A percentile compares a stretch with the other conserved stretches of the same genome.
phyloP scores from a whole-genome alignment of 2,329 filamentous ascomycete genomes.

The Neonectria magnoliae region DNA sequence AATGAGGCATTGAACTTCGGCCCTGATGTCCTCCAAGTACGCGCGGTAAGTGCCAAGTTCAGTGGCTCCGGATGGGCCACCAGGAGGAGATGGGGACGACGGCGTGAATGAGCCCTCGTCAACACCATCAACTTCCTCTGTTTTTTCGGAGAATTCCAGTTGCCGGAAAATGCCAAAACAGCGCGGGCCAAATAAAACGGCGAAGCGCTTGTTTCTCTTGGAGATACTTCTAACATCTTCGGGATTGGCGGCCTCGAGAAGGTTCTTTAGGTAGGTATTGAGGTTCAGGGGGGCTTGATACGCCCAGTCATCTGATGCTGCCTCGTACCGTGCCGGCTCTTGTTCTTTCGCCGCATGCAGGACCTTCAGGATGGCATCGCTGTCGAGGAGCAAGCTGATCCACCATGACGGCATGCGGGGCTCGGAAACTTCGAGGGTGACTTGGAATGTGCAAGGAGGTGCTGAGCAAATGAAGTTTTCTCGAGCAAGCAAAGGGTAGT shows the following conservation, averaged over 20 bases:
- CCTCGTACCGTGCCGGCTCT: conserved; percentile 60
- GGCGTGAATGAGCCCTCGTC: conserved; percentile 52
- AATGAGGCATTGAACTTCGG: conserved; percentile 58
- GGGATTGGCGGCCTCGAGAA: conserved; percentile 51
- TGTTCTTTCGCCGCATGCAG: conserved; percentile 52
- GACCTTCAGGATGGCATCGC: conserved; percentile 54
- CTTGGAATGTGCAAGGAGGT: conserved; percentile 51
- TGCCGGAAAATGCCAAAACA: conserved; percentile 60
- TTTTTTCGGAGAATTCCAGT: conserved; percentile 59
- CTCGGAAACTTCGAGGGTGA: conserved; percentile 60
- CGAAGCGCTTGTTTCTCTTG: conserved; percentile 66
- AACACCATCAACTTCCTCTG: conserved; percentile 51
- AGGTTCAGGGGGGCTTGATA: conserved; percentile 57
- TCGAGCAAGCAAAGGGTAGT: conserved; percentile 51
- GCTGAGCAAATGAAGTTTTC: conserved; percentile 56
- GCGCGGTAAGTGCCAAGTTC: conserved; percentile 55
- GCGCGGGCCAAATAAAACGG: conserved; percentile 62
- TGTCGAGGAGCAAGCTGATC: conserved; percentile 57
- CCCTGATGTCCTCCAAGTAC: conserved; percentile 60
- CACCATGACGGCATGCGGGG: conserved; percentile 58
- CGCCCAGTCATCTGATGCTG: conserved; percentile 53
- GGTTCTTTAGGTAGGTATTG: conserved; percentile 62
- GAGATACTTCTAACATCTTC: conserved; percentile 59
- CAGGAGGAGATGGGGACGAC: conserved; percentile 46
- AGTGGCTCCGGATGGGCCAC: conserved; percentile 48